phyloP scores from a whole-genome alignment of 75 land plant species.

The Pinus taeda region DNA sequence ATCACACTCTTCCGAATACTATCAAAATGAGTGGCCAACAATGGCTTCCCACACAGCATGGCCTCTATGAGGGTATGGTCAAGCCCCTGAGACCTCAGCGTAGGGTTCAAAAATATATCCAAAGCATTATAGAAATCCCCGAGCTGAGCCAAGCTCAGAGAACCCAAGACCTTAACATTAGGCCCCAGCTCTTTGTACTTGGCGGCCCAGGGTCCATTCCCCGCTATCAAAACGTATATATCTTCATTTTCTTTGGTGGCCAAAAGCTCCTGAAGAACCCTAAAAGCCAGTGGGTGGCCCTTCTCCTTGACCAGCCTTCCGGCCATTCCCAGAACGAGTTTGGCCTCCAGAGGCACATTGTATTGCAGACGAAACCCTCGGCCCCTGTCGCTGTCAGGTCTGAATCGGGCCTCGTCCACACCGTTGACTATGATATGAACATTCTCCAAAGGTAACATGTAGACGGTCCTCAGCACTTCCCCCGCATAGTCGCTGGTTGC shows the following conservation, averaged over 20 bases:
- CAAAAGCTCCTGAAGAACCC: slow-evolving; percentile 30
- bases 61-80: slow-evolving; percentile 82
- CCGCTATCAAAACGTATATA: slow-evolving; percentile 62
- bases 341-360: slow-evolving; percentile 36
- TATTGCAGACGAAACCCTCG: slow-evolving; percentile 36
- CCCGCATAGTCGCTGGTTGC: slow-evolving; percentile 69
- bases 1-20: slow-evolving; percentile 71
- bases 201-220: slow-evolving; percentile 77
- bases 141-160: slow-evolving; percentile 44
- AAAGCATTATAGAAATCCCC: slow-evolving; percentile 75
- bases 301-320: slow-evolving; percentile 64
- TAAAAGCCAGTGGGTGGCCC: slow-evolving; percentile 79
- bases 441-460: slow-evolving; percentile 58
- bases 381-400: slow-evolving; percentile 22
- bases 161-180: slow-evolving; percentile 58
- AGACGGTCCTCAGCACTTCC: slow-evolving; percentile 56
- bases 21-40: slow-evolving; percentile 67
- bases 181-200: slow-evolving; percentile 69
- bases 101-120: slow-evolving; percentile 85
- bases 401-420: slow-evolving; percentile 51
- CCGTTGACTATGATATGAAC: slow-evolving; percentile 80
- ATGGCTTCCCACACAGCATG: slow-evolving; percentile 73
- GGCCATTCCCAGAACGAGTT: slow-evolving; percentile 66
- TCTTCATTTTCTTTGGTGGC: slow-evolving; percentile 20
- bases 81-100: slow-evolving; percentile 83